Percentiles rank a stretch among this genome's conserved stretches.
Evolutionary conservation across 2,329 filamentous ascomycete species (phyloP).

Genomic region (Neospermospora avenae): DNA sequence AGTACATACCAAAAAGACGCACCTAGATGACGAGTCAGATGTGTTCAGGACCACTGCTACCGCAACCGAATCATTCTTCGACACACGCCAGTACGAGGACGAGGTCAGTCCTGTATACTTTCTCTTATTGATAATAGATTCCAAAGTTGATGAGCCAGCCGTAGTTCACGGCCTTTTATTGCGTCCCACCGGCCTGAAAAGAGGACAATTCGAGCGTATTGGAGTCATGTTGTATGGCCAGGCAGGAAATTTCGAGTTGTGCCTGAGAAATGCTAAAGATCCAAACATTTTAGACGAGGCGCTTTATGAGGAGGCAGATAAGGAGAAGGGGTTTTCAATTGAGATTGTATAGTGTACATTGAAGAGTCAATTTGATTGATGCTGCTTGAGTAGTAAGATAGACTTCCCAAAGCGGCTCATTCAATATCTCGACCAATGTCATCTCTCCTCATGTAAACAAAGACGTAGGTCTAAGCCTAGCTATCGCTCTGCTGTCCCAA

Average conservation of each 20-base stretch:
- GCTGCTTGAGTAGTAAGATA: background rate
- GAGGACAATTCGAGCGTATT: constrained; percentile 1
- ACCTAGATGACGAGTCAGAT: background rate
- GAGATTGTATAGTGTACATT: too few species aligned
- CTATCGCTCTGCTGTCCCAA: too few species aligned
- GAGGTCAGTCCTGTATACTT: background rate
- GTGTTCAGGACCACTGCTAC: background rate
- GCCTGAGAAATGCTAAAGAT: background rate
- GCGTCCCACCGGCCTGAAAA: background rate
- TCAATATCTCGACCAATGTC: too few species aligned
- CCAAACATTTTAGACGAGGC: background rate
- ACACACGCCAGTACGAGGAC: background rate
- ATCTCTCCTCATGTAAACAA: too few species aligned
- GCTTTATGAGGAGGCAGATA: background rate
- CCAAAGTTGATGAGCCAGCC: background rate
- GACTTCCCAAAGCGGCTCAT: too few species aligned
- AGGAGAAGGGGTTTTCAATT: background rate
- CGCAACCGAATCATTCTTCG: background rate
- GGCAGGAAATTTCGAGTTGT: background rate
- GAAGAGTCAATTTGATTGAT: too few species aligned
- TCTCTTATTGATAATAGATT: background rate
- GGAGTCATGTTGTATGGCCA: background rate
- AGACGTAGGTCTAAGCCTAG: too few species aligned
- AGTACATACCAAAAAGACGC: background rate
- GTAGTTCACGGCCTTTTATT: background rate